Base-by-base conservation (phyloP, 2,329 filamentous ascomycete species). In the Lithohypha guttulata region DNA sequence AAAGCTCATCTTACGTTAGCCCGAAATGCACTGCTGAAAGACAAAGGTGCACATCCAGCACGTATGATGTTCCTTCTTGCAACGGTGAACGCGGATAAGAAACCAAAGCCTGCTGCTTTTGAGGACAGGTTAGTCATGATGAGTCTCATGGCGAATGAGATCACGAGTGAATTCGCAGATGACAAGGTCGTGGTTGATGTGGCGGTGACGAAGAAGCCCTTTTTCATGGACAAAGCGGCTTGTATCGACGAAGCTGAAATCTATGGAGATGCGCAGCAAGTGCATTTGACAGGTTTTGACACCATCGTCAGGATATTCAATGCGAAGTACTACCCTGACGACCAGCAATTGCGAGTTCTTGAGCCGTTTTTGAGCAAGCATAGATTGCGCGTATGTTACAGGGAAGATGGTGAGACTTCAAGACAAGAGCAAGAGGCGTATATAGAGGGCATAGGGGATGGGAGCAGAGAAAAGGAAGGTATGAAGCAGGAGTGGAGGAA, bases 81-180 rank as follows among this genome's bases (percentile, higher is more conserved):
- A 30, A 77, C 71, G 0, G 68, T 75, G 51, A 80, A 80, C 63
- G 76, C 76, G 13, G 76, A 80, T 54, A 79, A 79, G 50, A 68
- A 71, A 9, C 56, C 62, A 19, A 67, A 66, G 45, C 65, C 65
- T 2, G 65, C 64, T 13, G 52, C 53, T 6, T 69, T 69, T 38
- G 65, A 68, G 51, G 64, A 68, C 47, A 58, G 66, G 6, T 53
- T 69, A 15, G 58, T 57, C 10, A 68, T 69, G 65, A 69, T 69
- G 66, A 57, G 58, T 30, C 43, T 66, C 6, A 63, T 68, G 32
- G 66, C 66, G 1, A 53, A 59, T 25, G 62, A 68, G 39, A 48
- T 69, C 13, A 11, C 11, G n/a, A 18, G 19, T 9, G 33, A 26
- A 7, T 13, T 20, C 13, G 26, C 17, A 6, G 32, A 35, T 17